Conservation (phyloP, 495 filamentous ascomycete genomes). For the Aspergillus steynii region DNA sequence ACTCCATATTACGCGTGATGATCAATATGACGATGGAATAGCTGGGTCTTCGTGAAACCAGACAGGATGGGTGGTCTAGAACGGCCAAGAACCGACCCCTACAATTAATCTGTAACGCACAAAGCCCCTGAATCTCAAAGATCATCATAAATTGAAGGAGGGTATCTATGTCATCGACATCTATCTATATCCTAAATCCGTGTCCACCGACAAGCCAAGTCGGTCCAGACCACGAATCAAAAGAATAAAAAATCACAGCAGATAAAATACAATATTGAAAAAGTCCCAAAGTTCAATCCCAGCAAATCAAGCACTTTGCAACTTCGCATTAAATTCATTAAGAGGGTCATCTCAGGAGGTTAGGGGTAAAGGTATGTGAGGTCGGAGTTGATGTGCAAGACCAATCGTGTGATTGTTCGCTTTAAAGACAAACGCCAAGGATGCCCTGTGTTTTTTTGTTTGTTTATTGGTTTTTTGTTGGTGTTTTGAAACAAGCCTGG, state of each 20-base stretch:
- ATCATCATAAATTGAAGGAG: slow-evolving; percentile 16
- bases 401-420: background rate
- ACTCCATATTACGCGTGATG: too few relatives aligned
- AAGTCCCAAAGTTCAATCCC: slow-evolving; percentile 6
- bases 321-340: slow-evolving; percentile 23
- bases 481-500: background rate
- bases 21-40: too few relatives aligned
- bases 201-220: slow-evolving; percentile 1
- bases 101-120: background rate
- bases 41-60: too few relatives aligned
- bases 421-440: background rate
- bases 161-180: slow-evolving; percentile 23
- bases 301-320: slow-evolving; percentile 12
- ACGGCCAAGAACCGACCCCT: background rate
- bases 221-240: slow-evolving; percentile 3
- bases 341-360: background rate
- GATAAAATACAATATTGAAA: slow-evolving; percentile 1
- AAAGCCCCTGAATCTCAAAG: background rate
- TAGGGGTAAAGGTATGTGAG: background rate
- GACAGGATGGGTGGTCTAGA: background rate
- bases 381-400: background rate
- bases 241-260: slow-evolving; percentile 8
- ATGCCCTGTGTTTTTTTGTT: slow-evolving; percentile 10
- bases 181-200: slow-evolving; percentile 18
- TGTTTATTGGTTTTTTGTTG: slow-evolving; percentile 13